Evolutionary conservation across 164 flowering plant genomes (phyloP).

Genomic region (Magnolia sinica): DNA sequence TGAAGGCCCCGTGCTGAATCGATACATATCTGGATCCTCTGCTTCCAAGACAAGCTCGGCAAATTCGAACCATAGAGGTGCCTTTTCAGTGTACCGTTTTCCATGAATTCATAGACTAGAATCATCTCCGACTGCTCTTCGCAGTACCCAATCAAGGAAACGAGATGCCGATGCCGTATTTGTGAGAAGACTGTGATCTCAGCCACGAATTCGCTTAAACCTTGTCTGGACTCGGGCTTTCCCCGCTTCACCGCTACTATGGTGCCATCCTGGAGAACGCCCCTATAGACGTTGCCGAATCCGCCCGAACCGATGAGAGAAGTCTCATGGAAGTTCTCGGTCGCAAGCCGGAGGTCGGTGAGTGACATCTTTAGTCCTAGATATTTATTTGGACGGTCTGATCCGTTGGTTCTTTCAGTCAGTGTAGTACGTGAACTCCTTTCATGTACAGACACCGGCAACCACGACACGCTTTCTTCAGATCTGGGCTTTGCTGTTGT

Average conservation of each 20-base stretch:
- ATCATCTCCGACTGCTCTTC: constrained; percentile 18
- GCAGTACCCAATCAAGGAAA: constrained; percentile 12
- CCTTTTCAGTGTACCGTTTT: constrained; percentile 16
- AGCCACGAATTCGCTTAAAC: neutral
- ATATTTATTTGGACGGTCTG: neutral
- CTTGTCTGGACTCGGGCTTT: neutral
- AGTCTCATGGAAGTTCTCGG: neutral
- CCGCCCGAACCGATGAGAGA: neutral
- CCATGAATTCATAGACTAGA: constrained; percentile 25
- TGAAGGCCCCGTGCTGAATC: constrained; percentile 10
- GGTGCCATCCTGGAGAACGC: neutral
- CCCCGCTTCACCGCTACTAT: constrained; percentile 1
- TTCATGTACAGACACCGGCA: constrained; percentile 8
- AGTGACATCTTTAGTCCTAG: constrained; percentile 2
- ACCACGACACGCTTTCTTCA: neutral
- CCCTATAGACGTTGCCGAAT: neutral
- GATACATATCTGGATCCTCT: constrained; percentile 12
- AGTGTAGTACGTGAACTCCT: constrained; percentile 10
- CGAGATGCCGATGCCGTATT: constrained; percentile 5
- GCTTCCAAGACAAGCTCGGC: constrained; percentile 16
- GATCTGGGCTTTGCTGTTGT: neutral
- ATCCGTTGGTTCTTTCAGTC: constrained; percentile 9
- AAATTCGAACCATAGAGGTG: constrained; percentile 14
- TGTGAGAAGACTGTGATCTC: neutral
- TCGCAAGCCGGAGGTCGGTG: neutral